Evolutionary conservation across 495 filamentous ascomycete species (phyloP), one percentile per base, ranked within the genome.

Genomic region (Hypomontagnella submonticulosa): DNA sequence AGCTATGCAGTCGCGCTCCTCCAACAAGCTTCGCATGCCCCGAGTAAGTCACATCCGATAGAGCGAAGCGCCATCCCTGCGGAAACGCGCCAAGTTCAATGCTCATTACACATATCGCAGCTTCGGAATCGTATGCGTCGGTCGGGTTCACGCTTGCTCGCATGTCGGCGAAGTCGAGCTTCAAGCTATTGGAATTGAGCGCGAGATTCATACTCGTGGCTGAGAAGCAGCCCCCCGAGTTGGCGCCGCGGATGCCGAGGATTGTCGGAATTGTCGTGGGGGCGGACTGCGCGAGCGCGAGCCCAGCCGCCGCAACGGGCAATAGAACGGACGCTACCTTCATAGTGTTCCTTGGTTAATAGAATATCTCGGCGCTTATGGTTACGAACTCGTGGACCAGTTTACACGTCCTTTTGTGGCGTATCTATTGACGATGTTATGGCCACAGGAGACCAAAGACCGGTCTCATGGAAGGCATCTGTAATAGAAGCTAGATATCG

Each of bases 111-210:
- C 65, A 68, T 37, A 68, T 68, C 20, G 65, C 65, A 3, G 65
- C 65, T n/a, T 63, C 58, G 36, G 54, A 59, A 27, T 68, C 65
- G 53, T 54, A 68, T 0, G 20, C 7, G 54, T 59, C 49, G 32
- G 65, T 19, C 15, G 65, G 65, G 0, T 47, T 18, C 10, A 68
- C 65, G 49, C 65, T 68, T 6, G 65, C 65, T 4, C 65, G 59
- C 65, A 68, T 68, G 37, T 68, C 65, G 48, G 54, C 54, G 7
- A 68, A 63, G 59, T 68, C 59, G 4, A 68, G 36, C 30, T 46
- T 48, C 7, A 68, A 20, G 30, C 12, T 59, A 12, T 63, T 23
- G 10, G 59, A 13, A 1, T 15, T 42, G 4, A 63, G 13, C 2
- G 47, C 49, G 2, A 68, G 42, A 3, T 7, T 55, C 59, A 68